Evolutionary conservation across 2,329 filamentous ascomycete genomes (phyloP), one percentile per base, ranked within the genome.

Genomic region (Trichoderma pleuroti): DNA sequence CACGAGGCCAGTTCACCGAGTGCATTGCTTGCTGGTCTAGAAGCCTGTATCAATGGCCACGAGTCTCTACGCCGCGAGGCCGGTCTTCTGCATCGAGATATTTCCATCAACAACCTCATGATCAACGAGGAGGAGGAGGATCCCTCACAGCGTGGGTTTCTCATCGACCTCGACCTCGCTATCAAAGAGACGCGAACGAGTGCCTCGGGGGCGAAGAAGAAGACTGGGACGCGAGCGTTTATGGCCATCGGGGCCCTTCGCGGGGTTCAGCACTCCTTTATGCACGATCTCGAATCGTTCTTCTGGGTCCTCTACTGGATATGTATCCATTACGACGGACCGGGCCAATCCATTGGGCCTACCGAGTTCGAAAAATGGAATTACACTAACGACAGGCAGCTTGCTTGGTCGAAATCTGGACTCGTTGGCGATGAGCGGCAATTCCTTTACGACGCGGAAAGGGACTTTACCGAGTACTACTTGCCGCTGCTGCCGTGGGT

Each of bases 131-230:
- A 39, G 1, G 36, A 46, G 1, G 18, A 46, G 4, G 42, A 46
- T 5, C 9, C 42, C 18, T n/a, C 42, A n/a, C 10, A 21, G n/a
- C n/a, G 42, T 3, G 42, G n/a, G 0, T 46, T 46, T 46, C 42
- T 46, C 42, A 46, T 21, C 1, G 42, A 46, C 1, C 18, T 46
- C 42, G n/a, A 12, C 10, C 4, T 46, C 42, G 42, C 42, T 21
- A 6, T 21, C 5, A 3, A 21, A 0, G n/a, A 21, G 42, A 2
- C n/a, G 5, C 4, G 10, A 1, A 12, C 2, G 1, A 0, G 42
- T 21, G 42, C 18, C 1, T 21, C 9, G 0, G 42, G n/a, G 5
- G n/a, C n/a, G 4, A 21, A 21, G 9, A 21, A 0, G 10, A 46
- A 46, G 39, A n/a, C 18, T 9, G 9, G 18, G 18, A 46, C 8